Evolutionary conservation across 2,329 filamentous ascomycete genomes (phyloP).

Genomic region (Neofusicoccum ribis): DNA sequence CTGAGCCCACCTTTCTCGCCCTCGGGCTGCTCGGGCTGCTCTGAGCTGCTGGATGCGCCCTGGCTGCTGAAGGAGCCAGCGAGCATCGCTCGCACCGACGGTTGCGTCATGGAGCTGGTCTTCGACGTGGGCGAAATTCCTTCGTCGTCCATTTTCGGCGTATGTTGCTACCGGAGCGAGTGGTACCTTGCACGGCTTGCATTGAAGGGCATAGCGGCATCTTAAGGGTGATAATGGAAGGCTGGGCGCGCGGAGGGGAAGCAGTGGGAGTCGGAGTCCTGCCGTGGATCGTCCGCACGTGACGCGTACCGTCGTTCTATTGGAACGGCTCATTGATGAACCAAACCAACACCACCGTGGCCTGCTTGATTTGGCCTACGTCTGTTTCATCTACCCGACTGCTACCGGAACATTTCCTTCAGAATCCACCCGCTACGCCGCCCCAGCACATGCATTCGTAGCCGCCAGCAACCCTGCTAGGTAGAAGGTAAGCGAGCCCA

Average conservation of each 20-base stretch:
- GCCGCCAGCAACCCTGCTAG: slow-evolving; percentile 16
- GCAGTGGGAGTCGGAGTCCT: slow-evolving; percentile 19
- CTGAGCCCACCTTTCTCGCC: slow-evolving; percentile 13
- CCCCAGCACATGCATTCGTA: slow-evolving; percentile 6
- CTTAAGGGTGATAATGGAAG: slow-evolving; percentile 15
- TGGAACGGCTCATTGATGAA: slow-evolving; percentile 6
- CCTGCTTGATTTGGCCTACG: neutral
- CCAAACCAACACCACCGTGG: neutral
- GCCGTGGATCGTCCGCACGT: slow-evolving; percentile 17
- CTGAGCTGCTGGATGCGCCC: neutral
- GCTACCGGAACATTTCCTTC: neutral
- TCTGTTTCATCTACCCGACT: slow-evolving; percentile 1
- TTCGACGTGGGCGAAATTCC: slow-evolving; percentile 15
- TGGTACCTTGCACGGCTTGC: neutral
- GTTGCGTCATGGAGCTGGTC: slow-evolving; percentile 17
- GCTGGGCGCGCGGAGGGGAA: slow-evolving; percentile 18
- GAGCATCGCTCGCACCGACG: slow-evolving; percentile 12
- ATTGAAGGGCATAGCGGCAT: slow-evolving; percentile 18
- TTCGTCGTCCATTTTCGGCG: slow-evolving; percentile 13
- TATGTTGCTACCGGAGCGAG: slow-evolving; percentile 4
- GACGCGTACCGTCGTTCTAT: neutral
- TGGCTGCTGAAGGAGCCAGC: slow-evolving; percentile 13
- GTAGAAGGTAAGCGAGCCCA: slow-evolving; percentile 12
- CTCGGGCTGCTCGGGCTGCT: slow-evolving; percentile 4
- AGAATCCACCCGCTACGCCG: neutral